phyloP scores from a whole-genome alignment of 2,329 filamentous ascomycete species.

The Hypoxylon sp. region DNA sequence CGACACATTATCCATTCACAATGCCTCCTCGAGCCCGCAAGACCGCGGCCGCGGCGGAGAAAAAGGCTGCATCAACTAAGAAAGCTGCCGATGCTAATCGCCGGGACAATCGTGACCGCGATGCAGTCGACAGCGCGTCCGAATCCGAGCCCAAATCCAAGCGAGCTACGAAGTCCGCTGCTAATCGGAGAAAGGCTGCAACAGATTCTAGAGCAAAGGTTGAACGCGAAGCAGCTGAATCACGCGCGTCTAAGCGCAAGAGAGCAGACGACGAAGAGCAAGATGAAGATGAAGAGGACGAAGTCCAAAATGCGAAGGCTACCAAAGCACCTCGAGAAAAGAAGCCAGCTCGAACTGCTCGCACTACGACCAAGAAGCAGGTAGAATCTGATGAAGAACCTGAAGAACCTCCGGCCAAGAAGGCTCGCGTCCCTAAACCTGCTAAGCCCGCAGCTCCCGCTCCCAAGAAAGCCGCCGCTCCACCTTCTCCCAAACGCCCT shows the following conservation, averaged over 20 bases:
- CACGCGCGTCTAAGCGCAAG: constrained; percentile 30
- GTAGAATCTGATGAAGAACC: neutral
- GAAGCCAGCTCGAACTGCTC: neutral
- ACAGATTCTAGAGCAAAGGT: neutral
- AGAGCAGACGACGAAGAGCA: constrained; percentile 25
- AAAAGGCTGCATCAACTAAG: constrained; percentile 37
- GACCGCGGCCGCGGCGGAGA: constrained; percentile 22
- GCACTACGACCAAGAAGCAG: constrained; percentile 10
- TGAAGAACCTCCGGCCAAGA: constrained; percentile 3
- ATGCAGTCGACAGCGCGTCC: neutral
- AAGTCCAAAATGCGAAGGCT: neutral
- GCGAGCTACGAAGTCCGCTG: neutral
- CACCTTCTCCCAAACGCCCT: constrained; percentile 14
- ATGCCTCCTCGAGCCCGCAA: constrained; percentile 40
- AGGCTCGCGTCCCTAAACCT: constrained; percentile 28
- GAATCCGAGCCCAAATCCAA: neutral
- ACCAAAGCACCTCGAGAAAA: constrained; percentile 2
- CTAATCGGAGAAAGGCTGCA: neutral
- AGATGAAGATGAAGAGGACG: constrained; percentile 2
- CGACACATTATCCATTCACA: constrained; percentile 18
- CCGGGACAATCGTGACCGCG: no score
- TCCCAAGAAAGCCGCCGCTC: constrained; percentile 5
- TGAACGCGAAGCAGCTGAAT: neutral
- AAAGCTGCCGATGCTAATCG: constrained; percentile 8
- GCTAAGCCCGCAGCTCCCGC: neutral